Percentiles rank a stretch among this genome's conserved stretches.
Conservation (phyloP, 306 rosid genomes). For the Fragaria iinumae region DNA sequence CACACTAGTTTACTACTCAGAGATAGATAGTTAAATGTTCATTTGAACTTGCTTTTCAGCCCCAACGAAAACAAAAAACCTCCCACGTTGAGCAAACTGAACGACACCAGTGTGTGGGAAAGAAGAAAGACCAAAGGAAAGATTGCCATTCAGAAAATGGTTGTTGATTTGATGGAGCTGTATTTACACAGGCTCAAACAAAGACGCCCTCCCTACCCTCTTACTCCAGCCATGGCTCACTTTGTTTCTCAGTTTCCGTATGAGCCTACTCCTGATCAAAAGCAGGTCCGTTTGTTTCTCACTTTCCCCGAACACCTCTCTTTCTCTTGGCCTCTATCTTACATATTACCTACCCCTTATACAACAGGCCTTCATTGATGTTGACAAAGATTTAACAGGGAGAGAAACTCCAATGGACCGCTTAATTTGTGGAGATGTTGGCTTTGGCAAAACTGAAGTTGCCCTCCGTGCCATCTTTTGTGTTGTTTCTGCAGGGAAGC, state of each 20-base stretch:
- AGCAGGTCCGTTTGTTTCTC: slow-evolving; percentile 39
- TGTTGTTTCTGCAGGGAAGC: slow-evolving; percentile 84
- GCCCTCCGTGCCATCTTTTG: slow-evolving; percentile 89
- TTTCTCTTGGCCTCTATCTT: neutral
- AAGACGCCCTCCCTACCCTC: slow-evolving; percentile 73
- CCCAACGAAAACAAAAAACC: slow-evolving; percentile 83
- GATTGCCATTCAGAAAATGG: slow-evolving; percentile 96
- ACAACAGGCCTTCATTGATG: slow-evolving; percentile 82
- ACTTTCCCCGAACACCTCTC: neutral
- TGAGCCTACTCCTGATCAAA: slow-evolving; percentile 85
- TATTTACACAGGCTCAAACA: slow-evolving; percentile 88
- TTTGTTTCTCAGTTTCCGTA: slow-evolving; percentile 69
- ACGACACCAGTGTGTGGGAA: slow-evolving; percentile 77
- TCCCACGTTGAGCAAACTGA: slow-evolving; percentile 77
- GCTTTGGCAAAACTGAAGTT: slow-evolving; percentile 98
- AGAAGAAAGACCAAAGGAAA: slow-evolving; percentile 77
- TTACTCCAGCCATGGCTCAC: slow-evolving; percentile 43
- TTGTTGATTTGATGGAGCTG: slow-evolving; percentile 94
- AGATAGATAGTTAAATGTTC: too few species aligned
- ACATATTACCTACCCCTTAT: neutral
- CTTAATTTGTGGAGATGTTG: slow-evolving; percentile 95
- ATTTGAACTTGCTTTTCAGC: slow-evolving; percentile 34
- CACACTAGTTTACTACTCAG: too few species aligned
- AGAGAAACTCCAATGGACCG: slow-evolving; percentile 95
- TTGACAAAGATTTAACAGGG: slow-evolving; percentile 76